phyloP scores from a whole-genome alignment of 2,329 filamentous ascomycete genomes.

The Fusarium pilosicola region DNA sequence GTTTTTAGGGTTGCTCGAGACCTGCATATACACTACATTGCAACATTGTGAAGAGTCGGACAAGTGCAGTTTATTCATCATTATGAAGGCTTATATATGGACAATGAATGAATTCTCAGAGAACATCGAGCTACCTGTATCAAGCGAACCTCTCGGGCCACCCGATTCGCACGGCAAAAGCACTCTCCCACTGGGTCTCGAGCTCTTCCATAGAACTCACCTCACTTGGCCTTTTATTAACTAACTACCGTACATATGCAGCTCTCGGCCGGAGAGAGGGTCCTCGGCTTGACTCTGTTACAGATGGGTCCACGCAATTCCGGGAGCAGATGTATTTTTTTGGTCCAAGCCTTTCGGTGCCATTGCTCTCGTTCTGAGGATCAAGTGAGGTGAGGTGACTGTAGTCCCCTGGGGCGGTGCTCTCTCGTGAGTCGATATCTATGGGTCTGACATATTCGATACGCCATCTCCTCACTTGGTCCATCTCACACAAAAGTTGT shows the following conservation, averaged over 20 bases:
- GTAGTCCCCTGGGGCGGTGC: background rate
- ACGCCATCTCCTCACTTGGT: slow-evolving; percentile 8
- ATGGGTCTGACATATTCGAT: slow-evolving; percentile 29
- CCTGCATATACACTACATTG: slow-evolving; percentile 1
- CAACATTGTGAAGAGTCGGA: slow-evolving; percentile 4
- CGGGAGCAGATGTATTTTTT: slow-evolving; percentile 3
- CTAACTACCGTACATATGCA: slow-evolving; percentile 7
- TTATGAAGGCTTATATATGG: background rate
- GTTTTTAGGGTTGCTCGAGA: background rate
- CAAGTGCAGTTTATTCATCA: background rate
- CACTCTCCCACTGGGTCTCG: slow-evolving; percentile 7
- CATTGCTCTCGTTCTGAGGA: background rate
- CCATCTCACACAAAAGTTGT: background rate
- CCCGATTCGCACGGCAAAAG: slow-evolving; percentile 30
- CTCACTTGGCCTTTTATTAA: slow-evolving; percentile 23
- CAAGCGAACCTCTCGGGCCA: background rate
- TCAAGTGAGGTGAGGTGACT: slow-evolving; percentile 1
- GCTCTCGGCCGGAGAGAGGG: slow-evolving; percentile 31
- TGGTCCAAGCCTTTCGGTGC: slow-evolving; percentile 2
- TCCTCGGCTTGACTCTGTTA: slow-evolving; percentile 31
- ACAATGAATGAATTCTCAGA: background rate
- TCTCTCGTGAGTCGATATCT: slow-evolving; percentile 19
- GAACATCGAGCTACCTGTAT: background rate
- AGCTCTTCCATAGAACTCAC: background rate
- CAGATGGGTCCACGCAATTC: slow-evolving; percentile 18